A percentile compares a stretch with the other conserved stretches of the same genome.
Conservation (phyloP, 352 stramenopile species). For the Saprolegnia diclina region DNA sequence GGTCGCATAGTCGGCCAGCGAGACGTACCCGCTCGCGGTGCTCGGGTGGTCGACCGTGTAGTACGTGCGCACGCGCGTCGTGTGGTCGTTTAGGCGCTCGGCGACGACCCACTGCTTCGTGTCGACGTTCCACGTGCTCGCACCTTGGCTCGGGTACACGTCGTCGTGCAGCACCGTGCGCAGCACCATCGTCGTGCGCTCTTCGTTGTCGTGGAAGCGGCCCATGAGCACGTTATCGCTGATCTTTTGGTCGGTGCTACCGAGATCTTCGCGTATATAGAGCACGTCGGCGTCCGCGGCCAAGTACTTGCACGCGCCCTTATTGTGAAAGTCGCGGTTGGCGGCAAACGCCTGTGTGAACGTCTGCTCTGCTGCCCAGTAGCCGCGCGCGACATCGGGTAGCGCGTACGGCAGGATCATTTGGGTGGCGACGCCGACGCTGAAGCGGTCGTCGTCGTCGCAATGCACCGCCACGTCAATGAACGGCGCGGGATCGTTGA, state of each 20-base stretch:
- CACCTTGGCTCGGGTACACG: not conserved
- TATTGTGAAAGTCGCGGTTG: not conserved
- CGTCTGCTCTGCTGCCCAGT: constrained; percentile 4
- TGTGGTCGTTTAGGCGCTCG: not conserved
- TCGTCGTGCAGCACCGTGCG: constrained; percentile 16
- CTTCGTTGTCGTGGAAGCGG: not conserved
- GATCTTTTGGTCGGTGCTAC: not conserved
- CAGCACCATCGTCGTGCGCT: not conserved
- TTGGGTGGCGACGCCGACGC: not conserved
- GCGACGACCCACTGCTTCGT: constrained; percentile 10
- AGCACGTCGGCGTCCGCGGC: not conserved
- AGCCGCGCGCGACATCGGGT: not conserved
- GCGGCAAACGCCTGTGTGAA: not conserved
- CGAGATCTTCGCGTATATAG: not conserved
- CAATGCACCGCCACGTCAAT: not conserved
- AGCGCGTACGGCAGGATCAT: not conserved
- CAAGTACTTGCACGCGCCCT: not conserved
- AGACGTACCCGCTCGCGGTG: not conserved
- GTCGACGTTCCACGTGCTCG: not conserved
- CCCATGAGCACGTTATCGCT: not conserved
- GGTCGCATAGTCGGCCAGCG: not conserved
- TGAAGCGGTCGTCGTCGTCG: not conserved
- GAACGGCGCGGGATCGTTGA: not conserved
- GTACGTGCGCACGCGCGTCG: not conserved
- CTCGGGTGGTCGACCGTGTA: constrained; percentile 14